Percentiles rank a stretch among this genome's conserved stretches.
Evolutionary conservation across 108 stramenopile species (phyloP).

Genomic region (Nitzschia sp.): DNA sequence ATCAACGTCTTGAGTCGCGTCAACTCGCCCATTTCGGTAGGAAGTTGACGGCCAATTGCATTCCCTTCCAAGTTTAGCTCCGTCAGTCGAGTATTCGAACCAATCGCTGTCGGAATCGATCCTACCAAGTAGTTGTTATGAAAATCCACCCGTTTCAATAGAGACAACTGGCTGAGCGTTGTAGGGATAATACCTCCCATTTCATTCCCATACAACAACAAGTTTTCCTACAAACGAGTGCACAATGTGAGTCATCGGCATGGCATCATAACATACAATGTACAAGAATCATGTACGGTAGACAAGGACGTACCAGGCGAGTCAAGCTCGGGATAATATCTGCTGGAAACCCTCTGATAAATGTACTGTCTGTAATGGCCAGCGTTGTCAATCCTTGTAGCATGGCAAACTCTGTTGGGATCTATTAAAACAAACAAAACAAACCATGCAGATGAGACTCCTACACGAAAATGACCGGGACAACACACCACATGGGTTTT

Average conservation of each 20-base stretch:
- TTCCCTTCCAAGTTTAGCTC: slow-evolving; percentile 9
- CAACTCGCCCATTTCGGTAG: slow-evolving; percentile 13
- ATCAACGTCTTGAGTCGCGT: slow-evolving; percentile 40
- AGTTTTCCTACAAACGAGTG: background rate
- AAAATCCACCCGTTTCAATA: slow-evolving; percentile 26
- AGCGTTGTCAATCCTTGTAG: background rate
- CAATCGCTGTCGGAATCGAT: slow-evolving; percentile 38
- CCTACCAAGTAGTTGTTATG: slow-evolving; percentile 46
- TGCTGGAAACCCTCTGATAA: background rate
- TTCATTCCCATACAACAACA: slow-evolving; percentile 7
- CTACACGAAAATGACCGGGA: background rate
- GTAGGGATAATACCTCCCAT: slow-evolving; percentile 35
- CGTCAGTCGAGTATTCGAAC: slow-evolving; percentile 1
- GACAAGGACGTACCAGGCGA: background rate
- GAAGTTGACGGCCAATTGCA: background rate
- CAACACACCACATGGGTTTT: background rate
- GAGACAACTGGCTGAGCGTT: slow-evolving; percentile 31
- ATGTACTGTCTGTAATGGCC: background rate
- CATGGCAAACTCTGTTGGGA: slow-evolving; percentile 10
- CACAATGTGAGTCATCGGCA: background rate
- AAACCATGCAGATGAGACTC: background rate
- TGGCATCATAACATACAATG: background rate
- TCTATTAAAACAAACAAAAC: background rate
- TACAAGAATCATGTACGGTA: background rate
- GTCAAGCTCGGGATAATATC: background rate